phyloP scores from a whole-genome alignment of 495 filamentous ascomycete genomes.

The Letharia lupina region DNA sequence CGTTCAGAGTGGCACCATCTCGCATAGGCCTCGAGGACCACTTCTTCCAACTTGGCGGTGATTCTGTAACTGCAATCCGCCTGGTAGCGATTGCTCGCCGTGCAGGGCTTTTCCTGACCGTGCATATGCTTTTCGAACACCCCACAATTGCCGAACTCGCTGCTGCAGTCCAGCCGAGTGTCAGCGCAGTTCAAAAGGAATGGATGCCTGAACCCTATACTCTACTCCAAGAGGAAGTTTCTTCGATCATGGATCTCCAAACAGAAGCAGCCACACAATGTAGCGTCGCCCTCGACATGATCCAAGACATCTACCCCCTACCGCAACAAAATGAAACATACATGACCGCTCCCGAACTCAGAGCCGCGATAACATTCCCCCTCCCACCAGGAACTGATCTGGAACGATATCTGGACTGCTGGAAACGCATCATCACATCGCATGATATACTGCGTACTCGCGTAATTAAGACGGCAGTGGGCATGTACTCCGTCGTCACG shows the following conservation, averaged over 20 bases:
- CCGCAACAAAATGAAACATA: background rate
- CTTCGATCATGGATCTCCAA: background rate
- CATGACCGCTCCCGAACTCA: background rate
- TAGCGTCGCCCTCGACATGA: background rate
- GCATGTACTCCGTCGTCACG: background rate
- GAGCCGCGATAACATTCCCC: background rate
- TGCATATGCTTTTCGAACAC: slow-evolving; percentile 40
- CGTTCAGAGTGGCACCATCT: slow-evolving; percentile 26
- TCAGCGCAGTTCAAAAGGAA: background rate
- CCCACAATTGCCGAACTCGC: background rate
- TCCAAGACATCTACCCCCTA: background rate
- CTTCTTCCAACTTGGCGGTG: slow-evolving; percentile 49
- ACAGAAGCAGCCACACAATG: background rate
- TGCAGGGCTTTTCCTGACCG: slow-evolving; percentile 33
- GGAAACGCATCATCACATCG: background rate
- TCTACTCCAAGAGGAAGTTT: background rate
- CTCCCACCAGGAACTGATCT: background rate
- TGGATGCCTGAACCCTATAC: background rate
- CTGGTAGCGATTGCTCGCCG: slow-evolving; percentile 36
- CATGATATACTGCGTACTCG: background rate
- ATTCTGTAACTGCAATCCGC: slow-evolving; percentile 52
- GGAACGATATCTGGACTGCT: background rate
- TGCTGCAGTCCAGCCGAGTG: background rate
- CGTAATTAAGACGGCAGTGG: background rate
- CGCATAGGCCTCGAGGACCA: slow-evolving; percentile 38